Conservation (phyloP, 169 alveolate species). For the Eimeria necatrix region DNA sequence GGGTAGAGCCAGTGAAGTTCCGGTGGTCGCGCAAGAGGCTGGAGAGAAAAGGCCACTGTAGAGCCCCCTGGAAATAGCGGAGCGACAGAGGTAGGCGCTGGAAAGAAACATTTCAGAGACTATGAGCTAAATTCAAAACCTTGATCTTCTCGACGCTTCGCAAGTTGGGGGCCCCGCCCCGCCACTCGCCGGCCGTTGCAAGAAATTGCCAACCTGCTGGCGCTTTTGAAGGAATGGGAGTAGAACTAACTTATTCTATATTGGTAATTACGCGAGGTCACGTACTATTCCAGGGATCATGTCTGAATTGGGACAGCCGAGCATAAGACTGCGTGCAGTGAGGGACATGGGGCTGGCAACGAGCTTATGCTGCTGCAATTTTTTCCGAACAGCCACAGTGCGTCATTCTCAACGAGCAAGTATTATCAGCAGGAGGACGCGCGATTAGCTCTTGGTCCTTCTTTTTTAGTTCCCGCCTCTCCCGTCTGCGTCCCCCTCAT, state of each 20-base stretch:
- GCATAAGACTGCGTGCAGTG: not conserved
- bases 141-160: not conserved
- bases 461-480: no score
- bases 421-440: no score
- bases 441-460: no score
- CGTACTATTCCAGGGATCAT: no score
- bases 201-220: not conserved
- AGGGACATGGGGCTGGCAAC: constrained; percentile 12
- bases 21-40: not conserved
- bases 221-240: not conserved
- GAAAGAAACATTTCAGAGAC: not conserved
- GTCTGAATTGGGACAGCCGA: no score
- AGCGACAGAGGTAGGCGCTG: not conserved
- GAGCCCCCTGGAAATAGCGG: not conserved
- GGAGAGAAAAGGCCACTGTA: not conserved
- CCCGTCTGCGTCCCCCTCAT: no score
- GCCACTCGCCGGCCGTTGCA: not conserved
- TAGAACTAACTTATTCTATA: not conserved
- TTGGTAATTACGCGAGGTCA: no score
- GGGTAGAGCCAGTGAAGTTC: not conserved
- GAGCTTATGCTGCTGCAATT: not conserved
- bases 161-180: constrained; percentile 46
- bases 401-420: no score
- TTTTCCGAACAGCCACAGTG: no score
- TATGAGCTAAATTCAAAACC: not conserved